Conservation (phyloP, 306 rosid species). For the Acacia confusa region DNA sequence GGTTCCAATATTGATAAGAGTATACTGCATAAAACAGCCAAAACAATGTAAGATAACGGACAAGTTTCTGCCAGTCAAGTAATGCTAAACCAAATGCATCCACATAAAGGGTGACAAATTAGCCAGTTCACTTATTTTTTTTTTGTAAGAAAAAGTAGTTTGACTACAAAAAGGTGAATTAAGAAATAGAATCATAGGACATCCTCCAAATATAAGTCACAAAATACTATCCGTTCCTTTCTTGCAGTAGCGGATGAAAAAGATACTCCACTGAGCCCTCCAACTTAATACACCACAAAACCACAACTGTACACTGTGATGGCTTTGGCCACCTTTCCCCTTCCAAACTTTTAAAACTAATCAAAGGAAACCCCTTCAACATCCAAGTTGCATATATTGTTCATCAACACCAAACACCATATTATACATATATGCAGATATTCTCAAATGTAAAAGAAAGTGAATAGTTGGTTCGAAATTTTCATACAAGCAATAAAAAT, state of each 20-base stretch:
- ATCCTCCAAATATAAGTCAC: not conserved
- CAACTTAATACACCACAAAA: not conserved
- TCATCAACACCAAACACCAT: not conserved
- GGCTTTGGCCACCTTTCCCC: not conserved
- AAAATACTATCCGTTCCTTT: not conserved
- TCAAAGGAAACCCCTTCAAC: not conserved
- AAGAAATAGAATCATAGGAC: not conserved
- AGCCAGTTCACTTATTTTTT: conserved; percentile 10
- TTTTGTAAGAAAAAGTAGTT: not conserved
- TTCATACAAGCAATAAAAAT: not conserved
- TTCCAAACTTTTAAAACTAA: not conserved
- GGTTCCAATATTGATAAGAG: conserved; percentile 91
- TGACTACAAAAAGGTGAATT: not conserved
- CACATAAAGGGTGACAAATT: conserved; percentile 6
- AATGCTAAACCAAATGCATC: conserved; percentile 19
- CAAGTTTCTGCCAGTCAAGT: conserved; percentile 19
- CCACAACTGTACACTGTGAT: not conserved
- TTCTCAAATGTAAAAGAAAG: not conserved
- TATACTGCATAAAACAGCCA: conserved; percentile 53
- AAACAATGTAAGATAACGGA: conserved; percentile 22
- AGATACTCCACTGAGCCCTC: not conserved
- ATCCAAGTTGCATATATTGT: not conserved
- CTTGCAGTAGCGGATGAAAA: not conserved
- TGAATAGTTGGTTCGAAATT: not conserved
- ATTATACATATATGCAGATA: not conserved